A percentile compares a stretch with the other conserved stretches of the same genome.
Evolutionary conservation across 306 rosid genomes (phyloP).

Genomic region (Sophora flavescens): DNA sequence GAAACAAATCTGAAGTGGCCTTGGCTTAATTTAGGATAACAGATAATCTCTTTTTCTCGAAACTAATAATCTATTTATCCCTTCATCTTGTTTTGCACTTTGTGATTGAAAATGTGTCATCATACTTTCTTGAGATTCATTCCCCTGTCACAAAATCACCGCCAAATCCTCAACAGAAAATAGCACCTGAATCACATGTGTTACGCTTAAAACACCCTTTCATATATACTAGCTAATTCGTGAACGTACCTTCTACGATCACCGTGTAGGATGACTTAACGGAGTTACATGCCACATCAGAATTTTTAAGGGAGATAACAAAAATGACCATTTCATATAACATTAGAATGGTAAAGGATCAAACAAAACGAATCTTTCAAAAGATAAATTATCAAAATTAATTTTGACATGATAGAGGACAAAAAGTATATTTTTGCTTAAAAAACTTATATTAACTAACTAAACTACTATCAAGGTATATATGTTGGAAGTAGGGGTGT

Average conservation of each 20-base stretch:
- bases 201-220: background rate
- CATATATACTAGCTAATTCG: too few species aligned
- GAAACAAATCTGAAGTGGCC: constrained; percentile 44
- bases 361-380: too few species aligned
- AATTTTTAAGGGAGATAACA: too few species aligned
- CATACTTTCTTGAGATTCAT: background rate
- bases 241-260: too few species aligned
- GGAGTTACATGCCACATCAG: too few species aligned
- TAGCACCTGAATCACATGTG: background rate
- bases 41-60: constrained; percentile 4
- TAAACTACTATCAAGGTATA: background rate
- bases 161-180: background rate
- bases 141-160: background rate
- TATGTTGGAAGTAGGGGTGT: background rate
- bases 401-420: too few species aligned
- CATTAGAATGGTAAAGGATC: too few species aligned
- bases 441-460: background rate
- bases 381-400: too few species aligned
- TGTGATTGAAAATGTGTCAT: background rate
- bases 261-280: too few species aligned
- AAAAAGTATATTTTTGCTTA: too few species aligned
- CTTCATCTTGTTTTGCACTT: background rate
- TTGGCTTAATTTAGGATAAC: constrained; percentile 58
- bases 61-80: constrained; percentile 2
- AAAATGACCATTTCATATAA: too few species aligned